Percentiles rank a stretch among this genome's conserved stretches.
These are phyloP conservation scores for Orychophragmus violaceus DNA, from an alignment of 345 rosid genomes.

Conservation along the genomic window DNA sequence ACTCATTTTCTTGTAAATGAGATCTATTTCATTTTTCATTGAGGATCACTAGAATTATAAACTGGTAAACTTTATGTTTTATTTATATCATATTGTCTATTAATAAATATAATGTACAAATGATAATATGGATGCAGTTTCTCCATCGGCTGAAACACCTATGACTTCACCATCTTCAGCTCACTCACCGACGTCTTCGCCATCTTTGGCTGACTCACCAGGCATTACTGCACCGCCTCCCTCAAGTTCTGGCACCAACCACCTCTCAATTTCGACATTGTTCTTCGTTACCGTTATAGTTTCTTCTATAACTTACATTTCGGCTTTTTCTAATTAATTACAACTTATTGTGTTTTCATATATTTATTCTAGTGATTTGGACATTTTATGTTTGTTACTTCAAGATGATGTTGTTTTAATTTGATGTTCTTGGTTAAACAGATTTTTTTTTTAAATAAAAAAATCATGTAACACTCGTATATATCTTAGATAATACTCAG, in stretches of 20 bases:
- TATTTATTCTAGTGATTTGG: neutral
- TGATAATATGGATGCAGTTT: neutral
- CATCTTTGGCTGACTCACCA: too few relatives aligned
- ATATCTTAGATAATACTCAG: too few relatives aligned
- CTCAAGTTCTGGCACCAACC: too few relatives aligned
- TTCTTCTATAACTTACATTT: too few relatives aligned
- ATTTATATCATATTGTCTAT: neutral
- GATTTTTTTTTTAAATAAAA: neutral
- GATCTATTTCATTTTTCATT: too few relatives aligned
- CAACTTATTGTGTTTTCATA: neutral
- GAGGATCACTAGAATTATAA: too few relatives aligned
- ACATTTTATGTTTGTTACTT: neutral
- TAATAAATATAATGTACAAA: neutral
- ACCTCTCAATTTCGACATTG: too few relatives aligned
- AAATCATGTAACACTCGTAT: neutral
- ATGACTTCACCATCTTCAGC: neutral
- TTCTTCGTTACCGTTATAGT: too few relatives aligned
- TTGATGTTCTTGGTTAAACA: too few relatives aligned
- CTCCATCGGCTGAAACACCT: constrained; percentile 8
- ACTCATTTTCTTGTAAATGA: neutral
- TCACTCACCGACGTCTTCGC: constrained; percentile 1
- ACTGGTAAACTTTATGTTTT: neutral
- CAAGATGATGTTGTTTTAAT: neutral
- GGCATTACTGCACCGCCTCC: too few relatives aligned
- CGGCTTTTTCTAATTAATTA: neutral